Evolutionary conservation across 192 early-diverging fungal genomes (phyloP), one percentile per base, ranked within the genome.

Genomic region (Rhizoclosmatium sp.): DNA sequence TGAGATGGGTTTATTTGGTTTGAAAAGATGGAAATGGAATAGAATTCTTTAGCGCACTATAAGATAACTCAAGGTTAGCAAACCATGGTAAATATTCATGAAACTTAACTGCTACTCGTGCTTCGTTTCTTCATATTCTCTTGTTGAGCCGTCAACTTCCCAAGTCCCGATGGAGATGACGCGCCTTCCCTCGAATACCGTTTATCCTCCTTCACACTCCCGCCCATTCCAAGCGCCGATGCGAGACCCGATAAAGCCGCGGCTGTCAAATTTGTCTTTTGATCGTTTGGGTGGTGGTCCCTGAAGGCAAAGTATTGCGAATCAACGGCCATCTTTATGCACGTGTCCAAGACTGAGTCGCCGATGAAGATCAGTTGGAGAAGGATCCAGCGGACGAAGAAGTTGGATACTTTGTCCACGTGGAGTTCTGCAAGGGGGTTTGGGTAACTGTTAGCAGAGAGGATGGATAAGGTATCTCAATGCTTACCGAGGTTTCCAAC

Each of bases 291-390:
- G 45, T 76, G 47, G 10, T 76, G 62, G 16, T 51, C 19, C 21
- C 23, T 49, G 44, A 39, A 21, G 19, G 19, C 49, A 14, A 68
- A 68, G 46, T 75, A 80, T 9, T 75, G 62, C 2, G n/a, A 16
- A 31, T 31, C 31, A 19, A 23, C n/a, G 1, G 65, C 71, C 16
- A 75, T n/a, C 10, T 14, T 23, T 3, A 80, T 45, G 39, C 23
- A 23, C 14, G 59, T 44, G 58, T 80, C 79, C 2, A 80, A 46
- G 10, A 80, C 79, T 3, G 79, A 19, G 79, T 80, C 58, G 5
- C 79, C 79, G 48, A 80, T 14, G 56, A 80, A 75, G 62, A 80
- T 21, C 7, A 80, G n/a, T 44, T 80, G 79, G 2, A 80, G 70
- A 41, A 80, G 14, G 12, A 69, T 14, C 79, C 79, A 80, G 4